Base-by-base conservation (phyloP, 352 stramenopile species). In the Phytophthora ramorum region DNA sequence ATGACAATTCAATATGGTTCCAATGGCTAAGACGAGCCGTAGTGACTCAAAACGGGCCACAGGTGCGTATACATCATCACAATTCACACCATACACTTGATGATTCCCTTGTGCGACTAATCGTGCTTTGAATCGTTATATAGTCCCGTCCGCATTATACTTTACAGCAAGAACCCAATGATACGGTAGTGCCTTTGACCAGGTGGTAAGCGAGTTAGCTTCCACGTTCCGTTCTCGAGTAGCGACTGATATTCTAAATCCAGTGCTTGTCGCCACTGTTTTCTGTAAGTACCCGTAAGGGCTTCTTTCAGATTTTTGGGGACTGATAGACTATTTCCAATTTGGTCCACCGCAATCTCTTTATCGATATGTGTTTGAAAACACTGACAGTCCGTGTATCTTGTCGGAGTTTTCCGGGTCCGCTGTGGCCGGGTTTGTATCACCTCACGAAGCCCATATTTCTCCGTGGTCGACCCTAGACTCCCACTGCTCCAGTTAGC, bases 331-430 rank as follows among this genome's bases (percentile, higher is more conserved):
- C 51, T 59, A 7, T 50, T 43, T 24, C 30, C 24, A 16, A 41
- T 59, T 14, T 30, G 0, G 38, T 59, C 38, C 1, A 50, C 24
- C 2, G 38, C 24, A 40, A 52, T 52, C 12, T 16, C 16, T n/a
- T 60, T 60, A 38, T 60, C 53, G 8, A 60, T 60, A 9, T 52
- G 53, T 8, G 41, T 51, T 19, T 51, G 53, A 22, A 44, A 52
- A 24, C 52, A 60, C 7, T n/a, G 43, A 6, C 35, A 52, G 9
- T 60, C 41, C 5, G 22, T 16, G 24, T 43, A 60, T 10, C 53
- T 4, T n/a, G 5, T 38, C 4, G 52, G 24, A 20, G 1, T 50
- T 35, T 44, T 44, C 8, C 26, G n/a, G 3, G 10, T 41, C 6
- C 41, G n/a, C 9, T 32, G 26, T 51, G 53, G 52, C 4, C 51